Evolutionary conservation across 805 yeast genomes (phyloP).

Genomic region (Starmera quercuum): DNA sequence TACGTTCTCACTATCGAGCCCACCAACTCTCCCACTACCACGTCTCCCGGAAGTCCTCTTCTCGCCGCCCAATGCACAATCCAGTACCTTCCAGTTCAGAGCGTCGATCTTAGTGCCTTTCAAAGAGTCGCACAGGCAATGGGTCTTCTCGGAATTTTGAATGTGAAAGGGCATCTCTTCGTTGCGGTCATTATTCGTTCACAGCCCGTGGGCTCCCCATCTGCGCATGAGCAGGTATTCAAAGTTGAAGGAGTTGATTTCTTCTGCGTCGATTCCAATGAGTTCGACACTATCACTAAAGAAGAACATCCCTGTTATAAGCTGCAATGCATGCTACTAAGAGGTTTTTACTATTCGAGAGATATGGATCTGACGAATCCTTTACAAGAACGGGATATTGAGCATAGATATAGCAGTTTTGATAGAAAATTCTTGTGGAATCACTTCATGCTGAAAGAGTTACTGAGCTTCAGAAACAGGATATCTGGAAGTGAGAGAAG

Average conservation of each 20-base stretch:
- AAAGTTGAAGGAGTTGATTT: conserved; percentile 49
- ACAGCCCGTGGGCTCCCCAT: conserved; percentile 46
- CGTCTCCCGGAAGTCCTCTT: too few relatives aligned
- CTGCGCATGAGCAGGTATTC: conserved; percentile 41
- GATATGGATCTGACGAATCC: conserved; percentile 84
- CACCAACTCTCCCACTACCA: too few relatives aligned
- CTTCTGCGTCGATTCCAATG: conserved; percentile 49
- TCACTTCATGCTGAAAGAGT: conserved; percentile 70
- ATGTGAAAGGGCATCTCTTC: neutral
- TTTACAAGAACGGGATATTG: conserved; percentile 57
- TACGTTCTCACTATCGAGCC: neutral
- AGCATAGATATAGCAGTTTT: conserved; percentile 36
- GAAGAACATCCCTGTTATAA: conserved; percentile 75
- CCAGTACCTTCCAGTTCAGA: too few relatives aligned
- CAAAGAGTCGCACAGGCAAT: too few relatives aligned
- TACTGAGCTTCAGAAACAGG: conserved; percentile 62
- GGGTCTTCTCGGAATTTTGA: neutral
- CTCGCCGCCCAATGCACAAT: too few relatives aligned
- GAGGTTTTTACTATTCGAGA: conserved; percentile 86
- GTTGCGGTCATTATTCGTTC: neutral
- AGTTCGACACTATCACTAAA: conserved; percentile 31
- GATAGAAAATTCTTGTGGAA: conserved; percentile 91
- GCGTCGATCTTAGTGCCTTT: too few relatives aligned
- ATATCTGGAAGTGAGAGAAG: conserved; percentile 51
- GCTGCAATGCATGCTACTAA: conserved; percentile 62